These are phyloP conservation scores for Malus sylvestris DNA, from an alignment of 306 rosid genomes.

Conservation along the genomic window DNA sequence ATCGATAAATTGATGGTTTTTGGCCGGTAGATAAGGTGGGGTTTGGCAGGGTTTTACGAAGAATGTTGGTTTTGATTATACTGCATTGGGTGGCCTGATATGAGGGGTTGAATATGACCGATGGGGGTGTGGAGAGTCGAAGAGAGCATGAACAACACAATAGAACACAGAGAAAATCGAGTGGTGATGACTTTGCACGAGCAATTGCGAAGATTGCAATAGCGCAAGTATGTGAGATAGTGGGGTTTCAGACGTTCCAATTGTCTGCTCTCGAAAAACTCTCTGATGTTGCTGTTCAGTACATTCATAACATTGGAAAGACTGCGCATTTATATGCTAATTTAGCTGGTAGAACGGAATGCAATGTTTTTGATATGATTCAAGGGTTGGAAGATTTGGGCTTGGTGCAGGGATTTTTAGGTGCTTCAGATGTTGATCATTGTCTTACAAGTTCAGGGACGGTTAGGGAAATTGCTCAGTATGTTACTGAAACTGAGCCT, in stretches of 20 bases:
- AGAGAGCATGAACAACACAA: slow-evolving; percentile 50
- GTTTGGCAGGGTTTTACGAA: slow-evolving; percentile 10
- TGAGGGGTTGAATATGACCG: slow-evolving; percentile 88
- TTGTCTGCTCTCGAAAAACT: slow-evolving; percentile 58
- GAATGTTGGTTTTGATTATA: slow-evolving; percentile 32
- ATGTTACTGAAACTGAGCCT: slow-evolving; percentile 31
- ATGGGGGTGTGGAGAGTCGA: slow-evolving; percentile 85
- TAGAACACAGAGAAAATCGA: slow-evolving; percentile 29
- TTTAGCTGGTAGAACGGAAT: slow-evolving; percentile 60
- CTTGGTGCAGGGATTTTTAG: slow-evolving; percentile 53
- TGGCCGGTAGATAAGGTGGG: slow-evolving; percentile 8
- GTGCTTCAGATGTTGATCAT: slow-evolving; percentile 64
- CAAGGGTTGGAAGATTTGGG: slow-evolving; percentile 80
- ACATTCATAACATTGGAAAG: slow-evolving; percentile 52
- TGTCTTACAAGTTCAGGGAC: slow-evolving; percentile 61
- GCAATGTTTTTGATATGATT: slow-evolving; percentile 59
- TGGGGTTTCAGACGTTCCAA: slow-evolving; percentile 75
- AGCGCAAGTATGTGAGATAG: slow-evolving; percentile 64
- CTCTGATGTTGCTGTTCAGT: slow-evolving; percentile 47
- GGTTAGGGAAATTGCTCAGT: slow-evolving; percentile 40
- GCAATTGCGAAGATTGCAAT: slow-evolving; percentile 49
- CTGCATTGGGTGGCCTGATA: slow-evolving; percentile 41
- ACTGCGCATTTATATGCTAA: slow-evolving; percentile 55
- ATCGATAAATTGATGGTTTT: background rate
- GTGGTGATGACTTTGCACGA: slow-evolving; percentile 54